These are phyloP conservation scores for Phragmites australis DNA, from an alignment of 176 grass and related monocot genomes.

Conservation along the genomic window DNA sequence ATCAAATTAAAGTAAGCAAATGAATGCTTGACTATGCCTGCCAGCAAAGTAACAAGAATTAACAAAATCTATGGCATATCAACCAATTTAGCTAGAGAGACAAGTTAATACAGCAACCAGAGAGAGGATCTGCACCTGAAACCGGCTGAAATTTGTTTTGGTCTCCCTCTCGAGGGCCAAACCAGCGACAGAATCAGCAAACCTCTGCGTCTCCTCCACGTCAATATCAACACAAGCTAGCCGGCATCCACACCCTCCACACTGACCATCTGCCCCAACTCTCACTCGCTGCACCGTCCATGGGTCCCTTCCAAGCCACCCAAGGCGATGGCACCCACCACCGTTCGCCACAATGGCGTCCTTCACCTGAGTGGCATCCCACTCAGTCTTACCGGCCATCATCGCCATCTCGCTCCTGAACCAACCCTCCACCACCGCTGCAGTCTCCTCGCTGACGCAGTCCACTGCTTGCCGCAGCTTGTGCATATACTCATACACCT, in stretches of 20 bases:
- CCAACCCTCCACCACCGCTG: slow-evolving; percentile 52
- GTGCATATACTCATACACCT: slow-evolving; percentile 81
- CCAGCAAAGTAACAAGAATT: neutral
- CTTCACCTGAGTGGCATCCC: slow-evolving; percentile 33
- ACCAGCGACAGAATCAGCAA: slow-evolving; percentile 70
- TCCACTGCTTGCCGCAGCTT: slow-evolving; percentile 55
- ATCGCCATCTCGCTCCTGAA: slow-evolving; percentile 48
- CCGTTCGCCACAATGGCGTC: slow-evolving; percentile 62
- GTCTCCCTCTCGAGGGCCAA: slow-evolving; percentile 81
- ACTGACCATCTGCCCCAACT: slow-evolving; percentile 38
- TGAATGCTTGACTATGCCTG: neutral
- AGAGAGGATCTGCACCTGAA: slow-evolving; percentile 54
- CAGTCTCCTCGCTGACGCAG: slow-evolving; percentile 38
- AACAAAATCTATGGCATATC: neutral
- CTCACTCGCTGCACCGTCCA: slow-evolving; percentile 59
- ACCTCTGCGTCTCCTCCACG: slow-evolving; percentile 48
- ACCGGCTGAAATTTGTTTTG: slow-evolving; percentile 74
- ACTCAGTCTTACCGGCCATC: neutral
- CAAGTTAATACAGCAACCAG: neutral
- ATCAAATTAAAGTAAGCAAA: neutral
- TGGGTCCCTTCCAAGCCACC: slow-evolving; percentile 58
- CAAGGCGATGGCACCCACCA: slow-evolving; percentile 66
- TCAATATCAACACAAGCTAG: slow-evolving; percentile 67
- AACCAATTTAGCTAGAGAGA: neutral
- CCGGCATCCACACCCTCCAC: slow-evolving; percentile 37